Evolutionary conservation across 345 rosid genomes (phyloP), one percentile per base, ranked within the genome.

Genomic region (Ceriops tagal): DNA sequence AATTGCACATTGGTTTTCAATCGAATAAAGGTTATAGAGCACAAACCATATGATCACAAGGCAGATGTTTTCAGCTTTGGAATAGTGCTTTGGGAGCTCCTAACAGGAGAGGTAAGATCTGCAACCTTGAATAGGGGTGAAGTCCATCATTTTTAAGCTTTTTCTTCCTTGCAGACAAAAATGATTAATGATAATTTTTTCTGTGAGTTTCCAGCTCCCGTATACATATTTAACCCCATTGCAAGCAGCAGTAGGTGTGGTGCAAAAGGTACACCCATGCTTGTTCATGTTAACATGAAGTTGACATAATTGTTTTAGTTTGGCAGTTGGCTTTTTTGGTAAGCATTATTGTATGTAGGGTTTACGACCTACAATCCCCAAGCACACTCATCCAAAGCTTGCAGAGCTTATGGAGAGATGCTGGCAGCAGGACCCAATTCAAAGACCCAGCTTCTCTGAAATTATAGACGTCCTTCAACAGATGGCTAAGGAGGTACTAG

Each of bases 31-130:
- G 99, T 95, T 64, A 92, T 95, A 71, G 97, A 88, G 75, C 99
- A 95, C 86, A 87, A 80, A 73, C 92, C 90, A 26, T 92, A 95
- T 67, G 92, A 95, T 83, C 85, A 90, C 74, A 95, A 82, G 83
- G 97, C 93, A 64, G 98, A 95, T 81, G 82, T 88, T 65, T 95
- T 92, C 82, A 95, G 98, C 76, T 95, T 90, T 71, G 98, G 89
- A 58, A 85, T 92, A 64, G 89, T 85, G 56, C 53, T 90, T 28
- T 95, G 98, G 98, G 99, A 95, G 80, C 92, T 95, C 77, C 85
- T 92, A 75, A 87, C 97, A 5, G 97, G 96, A 60, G 97, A 92
- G 75, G 99, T 85, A 82, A 79, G 91, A 49, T 46, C 26, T n/a
- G 20, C 46, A 7, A 6, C 43, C n/a, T 11, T 22, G 57, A 5